Evolutionary conservation across 2,329 filamentous ascomycete species (phyloP), one percentile per base, ranked within the genome.

Genomic region (Pyrenophora tritici-repentis): DNA sequence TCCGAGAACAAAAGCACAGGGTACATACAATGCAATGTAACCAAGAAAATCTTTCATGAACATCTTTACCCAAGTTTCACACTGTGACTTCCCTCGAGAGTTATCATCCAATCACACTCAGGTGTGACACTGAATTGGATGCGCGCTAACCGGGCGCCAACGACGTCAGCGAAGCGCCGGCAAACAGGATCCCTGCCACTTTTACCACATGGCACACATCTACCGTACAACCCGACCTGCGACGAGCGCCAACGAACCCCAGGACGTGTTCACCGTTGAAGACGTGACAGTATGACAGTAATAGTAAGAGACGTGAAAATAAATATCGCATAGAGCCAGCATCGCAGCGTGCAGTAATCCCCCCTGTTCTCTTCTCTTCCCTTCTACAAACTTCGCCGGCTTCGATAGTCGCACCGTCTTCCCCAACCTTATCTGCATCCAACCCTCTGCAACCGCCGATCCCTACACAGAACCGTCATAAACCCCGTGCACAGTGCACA

Each of bases 81-180:
- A 45, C 32, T 14, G 7, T 3, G 18, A 26, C 10, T 3, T 10
- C 6, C 38, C 22, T 29, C 44, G 43, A 54, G 41, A 18, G 29
- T 39, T 55, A 40, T 38, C 24, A 50, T 54, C 69, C 66, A 72
- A 70, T 69, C 63, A 65, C 47, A 50, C 31, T 6, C 7, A 20
- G 8, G 20, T 22, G 26, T 20, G 43, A 58, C 59, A 57, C 42
- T 46, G 58, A 37, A 42, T 18, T 34, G 22, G 18, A 26, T 12
- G 36, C 33, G 55, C 32, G 41, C 55, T 53, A 60, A 42, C 38
- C 50, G 41, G 49, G 57, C 55, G 62, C 61, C 58, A 62, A 64
- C 65, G 62, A 66, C 65, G 62, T 63, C 55, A 55, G 60, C 67
- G 54, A 65, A 67, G 62, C 47, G 51, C 20, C 55, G 53, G 58